Base-by-base conservation (phyloP, 306 rosid species). In the Carpinus viminea region DNA sequence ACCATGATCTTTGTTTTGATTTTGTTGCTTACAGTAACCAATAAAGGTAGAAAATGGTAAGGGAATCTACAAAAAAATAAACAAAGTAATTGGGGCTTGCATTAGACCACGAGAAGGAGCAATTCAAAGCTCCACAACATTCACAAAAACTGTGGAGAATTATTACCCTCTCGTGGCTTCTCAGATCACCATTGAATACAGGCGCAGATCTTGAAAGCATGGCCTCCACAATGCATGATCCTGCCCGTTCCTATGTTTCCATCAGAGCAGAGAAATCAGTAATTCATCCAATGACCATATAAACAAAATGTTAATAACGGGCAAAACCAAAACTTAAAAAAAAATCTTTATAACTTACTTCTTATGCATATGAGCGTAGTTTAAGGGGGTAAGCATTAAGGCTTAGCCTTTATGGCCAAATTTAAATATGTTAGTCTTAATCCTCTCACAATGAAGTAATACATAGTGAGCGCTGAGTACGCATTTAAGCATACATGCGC, bases 101-200 rank as follows among this genome's bases (percentile, higher is more conserved):
- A 17, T 51, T 61, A 70, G 12, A 10, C 79, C 65, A 53, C 46
- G 13, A 53, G 74, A 71, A 31, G n/a, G 24, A 51, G 26, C 61
- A 36, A 24, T 57, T 45, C 48, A 79, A 70, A 53, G 68, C 38
- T 47, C 38, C 73, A 79, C 48, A 36, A 34, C 34, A 55, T 7
- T 38, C 60, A 51, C 46, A 20, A 45, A 46, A 78, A 69, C 11
- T 5, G 15, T 13, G 21, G 66, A 65, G 54, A 36, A 20, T 9
- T 68, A 71, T 56, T 85, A 95, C 99, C 93, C 99, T 90, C 83
- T 91, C 91, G 24, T 93, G 98, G 84, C 94, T 90, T 84, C 94
- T 92, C 76, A 96, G 88, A 85, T 95, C 93, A 16, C 99, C 98
- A 18, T 95, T 90, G 85, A 93, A 96, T 5, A 91, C 86, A 0